phyloP scores from a whole-genome alignment of 768 basidiomycete genomes.

The Fistulinella prunicolor region DNA sequence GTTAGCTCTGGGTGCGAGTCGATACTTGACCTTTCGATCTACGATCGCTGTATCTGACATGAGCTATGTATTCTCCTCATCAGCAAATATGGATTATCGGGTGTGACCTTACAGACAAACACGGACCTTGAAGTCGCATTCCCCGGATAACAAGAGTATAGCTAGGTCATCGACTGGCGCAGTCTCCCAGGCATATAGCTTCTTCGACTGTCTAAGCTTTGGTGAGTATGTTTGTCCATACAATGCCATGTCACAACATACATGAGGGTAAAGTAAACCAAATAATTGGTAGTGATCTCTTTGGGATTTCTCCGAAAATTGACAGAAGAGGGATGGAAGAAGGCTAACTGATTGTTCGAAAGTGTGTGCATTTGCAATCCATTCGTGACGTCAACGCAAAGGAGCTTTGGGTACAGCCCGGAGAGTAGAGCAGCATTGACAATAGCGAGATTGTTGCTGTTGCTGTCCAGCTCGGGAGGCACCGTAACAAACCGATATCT shows the following conservation, averaged over 20 bases:
- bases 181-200: constrained; percentile 90
- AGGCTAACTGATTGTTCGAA: constrained; percentile 71
- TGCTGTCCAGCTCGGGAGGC: constrained; percentile 66
- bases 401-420: constrained; percentile 88
- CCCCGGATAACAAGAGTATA: constrained; percentile 82
- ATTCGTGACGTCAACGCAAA: constrained; percentile 59
- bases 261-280: constrained; percentile 90
- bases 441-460: constrained; percentile 62
- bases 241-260: constrained; percentile 30
- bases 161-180: constrained; percentile 84
- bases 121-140: constrained; percentile 81
- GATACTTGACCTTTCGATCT: constrained; percentile 84
- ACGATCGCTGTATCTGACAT: constrained; percentile 67
- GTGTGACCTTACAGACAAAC: neutral
- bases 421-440: constrained; percentile 81
- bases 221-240: constrained; percentile 4
- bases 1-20: constrained; percentile 63
- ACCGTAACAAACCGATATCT: constrained; percentile 73
- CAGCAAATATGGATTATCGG: constrained; percentile 1
- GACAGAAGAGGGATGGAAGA: constrained; percentile 89
- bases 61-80: constrained; percentile 44
- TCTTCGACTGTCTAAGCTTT: constrained; percentile 81
- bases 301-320: constrained; percentile 70
- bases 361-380: constrained; percentile 70
- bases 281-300: constrained; percentile 72